Evolutionary conservation across 306 rosid genomes (phyloP).

Genomic region (Macrotyloma uniflorum): DNA sequence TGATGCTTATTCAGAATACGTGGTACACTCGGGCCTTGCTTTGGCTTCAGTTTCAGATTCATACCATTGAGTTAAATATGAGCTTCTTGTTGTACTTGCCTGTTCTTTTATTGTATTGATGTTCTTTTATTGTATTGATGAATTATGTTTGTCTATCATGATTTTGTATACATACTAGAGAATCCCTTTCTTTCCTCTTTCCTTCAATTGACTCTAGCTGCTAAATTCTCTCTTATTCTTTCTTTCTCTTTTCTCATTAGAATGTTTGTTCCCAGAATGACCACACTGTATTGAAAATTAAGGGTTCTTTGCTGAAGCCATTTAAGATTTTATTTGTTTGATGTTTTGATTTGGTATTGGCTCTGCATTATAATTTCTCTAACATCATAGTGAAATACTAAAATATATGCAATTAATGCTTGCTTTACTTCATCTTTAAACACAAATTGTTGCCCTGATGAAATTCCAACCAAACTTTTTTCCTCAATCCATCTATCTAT

Average conservation of each 20-base stretch:
- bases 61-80: constrained; percentile 42
- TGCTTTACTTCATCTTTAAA: neutral
- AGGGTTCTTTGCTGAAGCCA: neutral
- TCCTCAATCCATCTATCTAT: neutral
- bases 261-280: neutral
- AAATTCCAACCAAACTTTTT: neutral
- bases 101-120: constrained; percentile 53
- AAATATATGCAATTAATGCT: neutral
- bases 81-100: constrained; percentile 47
- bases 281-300: constrained; percentile 29
- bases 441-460: neutral
- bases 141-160: constrained; percentile 39
- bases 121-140: constrained; percentile 52
- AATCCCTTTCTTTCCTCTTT: constrained; percentile 33
- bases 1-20: constrained; percentile 37
- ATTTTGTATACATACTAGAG: constrained; percentile 47
- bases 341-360: neutral
- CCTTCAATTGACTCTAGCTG: constrained; percentile 27
- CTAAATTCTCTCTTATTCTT: neutral
- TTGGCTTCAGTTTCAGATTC: constrained; percentile 46
- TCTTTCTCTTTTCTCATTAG: neutral
- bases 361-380: neutral
- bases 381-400: neutral
- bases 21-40: constrained; percentile 33
- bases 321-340: constrained; percentile 4